Percentiles rank a stretch among this genome's conserved stretches.
These are phyloP conservation scores for Aureobasidium musti DNA, from an alignment of 2,329 filamentous ascomycete species.

Conservation along the genomic window DNA sequence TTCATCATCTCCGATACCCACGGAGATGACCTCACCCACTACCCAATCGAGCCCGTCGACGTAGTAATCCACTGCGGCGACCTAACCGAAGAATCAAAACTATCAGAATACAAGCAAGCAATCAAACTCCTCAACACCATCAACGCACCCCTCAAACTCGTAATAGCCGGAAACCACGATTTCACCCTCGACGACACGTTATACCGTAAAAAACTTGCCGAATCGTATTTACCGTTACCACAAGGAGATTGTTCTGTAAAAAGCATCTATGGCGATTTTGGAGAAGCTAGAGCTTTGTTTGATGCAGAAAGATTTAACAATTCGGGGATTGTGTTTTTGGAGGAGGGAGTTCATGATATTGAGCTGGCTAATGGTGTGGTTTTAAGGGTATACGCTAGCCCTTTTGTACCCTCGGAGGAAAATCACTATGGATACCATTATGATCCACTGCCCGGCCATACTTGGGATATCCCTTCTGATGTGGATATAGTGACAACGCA, in stretches of 20 bases:
- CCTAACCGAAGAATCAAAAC: slow-evolving; percentile 40
- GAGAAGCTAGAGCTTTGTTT: background rate
- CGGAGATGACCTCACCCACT: background rate
- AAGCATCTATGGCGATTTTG: background rate
- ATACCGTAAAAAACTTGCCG: background rate
- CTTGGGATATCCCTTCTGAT: background rate
- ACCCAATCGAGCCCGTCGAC: slow-evolving; percentile 34
- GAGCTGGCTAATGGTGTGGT: slow-evolving; percentile 51
- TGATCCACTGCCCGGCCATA: background rate
- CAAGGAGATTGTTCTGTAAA: background rate
- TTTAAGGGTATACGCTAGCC: slow-evolving; percentile 56
- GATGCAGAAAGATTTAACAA: slow-evolving; percentile 37
- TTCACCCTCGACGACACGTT: slow-evolving; percentile 31
- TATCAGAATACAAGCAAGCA: slow-evolving; percentile 37
- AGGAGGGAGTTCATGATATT: slow-evolving; percentile 55
- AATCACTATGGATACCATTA: slow-evolving; percentile 46
- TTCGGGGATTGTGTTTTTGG: slow-evolving; percentile 51
- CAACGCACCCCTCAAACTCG: slow-evolving; percentile 41
- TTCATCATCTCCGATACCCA: background rate
- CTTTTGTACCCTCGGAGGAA: slow-evolving; percentile 31
- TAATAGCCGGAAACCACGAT: slow-evolving; percentile 45
- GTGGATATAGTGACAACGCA: slow-evolving; percentile 48
- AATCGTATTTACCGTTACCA: background rate
- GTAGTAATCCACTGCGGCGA: slow-evolving; percentile 47
- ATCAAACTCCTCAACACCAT: slow-evolving; percentile 37